Evolutionary conservation across 2,329 filamentous ascomycete species (phyloP).

Genomic region (Phialophora verrucosa): DNA sequence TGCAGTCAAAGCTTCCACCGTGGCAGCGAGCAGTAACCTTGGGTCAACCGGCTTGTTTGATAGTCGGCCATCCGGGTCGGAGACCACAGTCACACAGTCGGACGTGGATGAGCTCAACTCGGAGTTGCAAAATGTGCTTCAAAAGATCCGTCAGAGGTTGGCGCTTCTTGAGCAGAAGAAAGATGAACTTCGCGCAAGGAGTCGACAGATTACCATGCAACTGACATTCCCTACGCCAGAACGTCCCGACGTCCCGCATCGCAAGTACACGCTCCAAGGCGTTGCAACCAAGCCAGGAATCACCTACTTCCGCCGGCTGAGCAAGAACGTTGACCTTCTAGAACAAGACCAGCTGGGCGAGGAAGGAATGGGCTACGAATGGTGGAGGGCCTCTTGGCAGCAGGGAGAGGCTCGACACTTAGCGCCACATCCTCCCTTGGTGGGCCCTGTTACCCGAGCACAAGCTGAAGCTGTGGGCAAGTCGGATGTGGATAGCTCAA

Average conservation of each 20-base stretch:
- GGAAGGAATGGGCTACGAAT: slow-evolving; percentile 51
- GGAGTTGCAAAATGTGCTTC: slow-evolving; percentile 46
- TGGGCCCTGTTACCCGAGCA: slow-evolving; percentile 31
- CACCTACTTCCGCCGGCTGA: slow-evolving; percentile 60
- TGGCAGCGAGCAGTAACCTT: slow-evolving; percentile 37
- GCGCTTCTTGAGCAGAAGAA: slow-evolving; percentile 50
- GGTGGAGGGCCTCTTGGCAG: slow-evolving; percentile 57
- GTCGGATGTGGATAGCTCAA: slow-evolving; percentile 41
- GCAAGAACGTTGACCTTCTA: slow-evolving; percentile 39
- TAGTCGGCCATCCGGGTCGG: slow-evolving; percentile 19
- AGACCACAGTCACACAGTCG: slow-evolving; percentile 15
- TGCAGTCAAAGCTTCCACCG: slow-evolving; percentile 43
- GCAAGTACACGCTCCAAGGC: slow-evolving; percentile 62
- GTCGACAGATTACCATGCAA: slow-evolving; percentile 52
- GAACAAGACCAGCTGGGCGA: slow-evolving; percentile 42
- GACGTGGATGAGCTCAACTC: slow-evolving; percentile 41
- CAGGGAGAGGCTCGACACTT: slow-evolving; percentile 18
- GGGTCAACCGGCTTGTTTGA: slow-evolving; percentile 15
- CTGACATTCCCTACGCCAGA: slow-evolving; percentile 55
- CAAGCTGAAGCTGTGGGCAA: slow-evolving; percentile 29
- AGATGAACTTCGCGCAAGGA: slow-evolving; percentile 45
- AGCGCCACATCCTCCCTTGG: slow-evolving; percentile 10
- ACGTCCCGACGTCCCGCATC: slow-evolving; percentile 47
- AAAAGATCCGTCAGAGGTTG: slow-evolving; percentile 50
- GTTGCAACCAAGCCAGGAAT: slow-evolving; percentile 64